Evolutionary conservation across 768 basidiomycete species (phyloP).

Genomic region (Trametes villosa): DNA sequence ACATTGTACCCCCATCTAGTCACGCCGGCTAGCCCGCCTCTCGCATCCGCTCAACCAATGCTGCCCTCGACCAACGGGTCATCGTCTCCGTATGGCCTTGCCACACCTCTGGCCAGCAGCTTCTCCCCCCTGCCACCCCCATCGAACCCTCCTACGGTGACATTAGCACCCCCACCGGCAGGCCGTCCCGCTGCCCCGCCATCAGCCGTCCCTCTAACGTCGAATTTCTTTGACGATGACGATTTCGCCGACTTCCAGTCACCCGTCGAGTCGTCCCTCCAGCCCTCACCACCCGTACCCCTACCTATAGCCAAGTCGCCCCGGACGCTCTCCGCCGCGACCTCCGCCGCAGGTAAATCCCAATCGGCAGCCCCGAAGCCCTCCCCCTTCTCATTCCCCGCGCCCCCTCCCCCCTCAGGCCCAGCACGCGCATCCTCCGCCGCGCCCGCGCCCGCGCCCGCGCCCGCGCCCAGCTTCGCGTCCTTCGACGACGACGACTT

Average conservation of each 20-base stretch:
- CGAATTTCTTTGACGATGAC: conserved; percentile 27
- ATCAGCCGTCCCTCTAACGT: conserved; percentile 8
- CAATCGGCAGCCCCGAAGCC: conserved; percentile 3
- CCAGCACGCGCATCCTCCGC: too few relatives aligned
- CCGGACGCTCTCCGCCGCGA: neutral
- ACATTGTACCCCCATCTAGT: conserved; percentile 23
- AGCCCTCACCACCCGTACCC: conserved; percentile 5
- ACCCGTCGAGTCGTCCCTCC: conserved; percentile 8
- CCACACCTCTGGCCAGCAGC: conserved; percentile 10
- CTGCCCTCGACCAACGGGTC: neutral
- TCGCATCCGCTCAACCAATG: conserved; percentile 11
- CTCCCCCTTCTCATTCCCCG: conserved; percentile 12
- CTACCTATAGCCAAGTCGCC: conserved; percentile 19
- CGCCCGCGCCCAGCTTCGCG: neutral
- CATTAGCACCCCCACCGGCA: neutral
- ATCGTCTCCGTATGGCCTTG: neutral
- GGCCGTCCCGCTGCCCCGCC: neutral
- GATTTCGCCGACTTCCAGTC: conserved; percentile 36
- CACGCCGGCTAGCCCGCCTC: conserved; percentile 7
- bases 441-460: neutral
- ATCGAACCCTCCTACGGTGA: neutral
- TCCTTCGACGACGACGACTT: conserved; percentile 31
- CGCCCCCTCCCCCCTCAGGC: conserved; percentile 3
- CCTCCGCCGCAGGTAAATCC: neutral
- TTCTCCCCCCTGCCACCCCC: conserved; percentile 8